phyloP scores from a whole-genome alignment of 139 green algal species.

The Haematococcus lacustris region DNA sequence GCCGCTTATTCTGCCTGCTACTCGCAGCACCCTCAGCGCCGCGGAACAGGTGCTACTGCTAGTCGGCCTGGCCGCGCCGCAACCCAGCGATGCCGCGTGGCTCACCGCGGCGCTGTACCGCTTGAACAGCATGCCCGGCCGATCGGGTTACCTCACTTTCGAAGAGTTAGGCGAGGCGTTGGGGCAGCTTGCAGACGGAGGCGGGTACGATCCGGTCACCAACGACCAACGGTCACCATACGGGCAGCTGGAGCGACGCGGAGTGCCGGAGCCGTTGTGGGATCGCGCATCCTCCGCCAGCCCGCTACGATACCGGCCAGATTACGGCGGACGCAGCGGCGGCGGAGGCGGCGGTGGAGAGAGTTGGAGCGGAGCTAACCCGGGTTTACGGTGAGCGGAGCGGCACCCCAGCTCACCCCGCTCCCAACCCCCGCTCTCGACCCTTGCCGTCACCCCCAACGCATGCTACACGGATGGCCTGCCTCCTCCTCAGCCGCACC shows the following conservation, averaged over 20 bases:
- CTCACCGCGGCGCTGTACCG: background rate
- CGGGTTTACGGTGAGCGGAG: background rate
- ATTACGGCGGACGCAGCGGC: background rate
- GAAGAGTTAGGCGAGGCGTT: conserved; percentile 3
- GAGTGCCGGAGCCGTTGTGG: background rate
- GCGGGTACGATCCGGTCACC: too few species aligned
- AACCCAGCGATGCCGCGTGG: conserved; percentile 2
- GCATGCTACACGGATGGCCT: too few species aligned
- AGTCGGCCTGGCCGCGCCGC: background rate
- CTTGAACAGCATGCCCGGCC: background rate
- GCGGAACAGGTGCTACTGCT: conserved; percentile 8
- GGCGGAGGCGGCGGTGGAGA: background rate
- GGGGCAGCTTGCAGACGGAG: background rate
- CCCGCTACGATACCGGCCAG: too few species aligned
- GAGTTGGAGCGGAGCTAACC: background rate
- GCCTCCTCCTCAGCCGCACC: too few species aligned
- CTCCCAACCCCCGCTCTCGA: background rate
- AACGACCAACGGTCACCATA: background rate
- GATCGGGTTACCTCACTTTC: conserved; percentile 4
- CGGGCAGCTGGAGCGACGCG: too few species aligned
- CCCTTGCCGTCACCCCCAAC: background rate
- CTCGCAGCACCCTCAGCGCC: background rate
- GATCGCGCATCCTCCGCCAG: too few species aligned
- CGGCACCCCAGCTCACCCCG: background rate
- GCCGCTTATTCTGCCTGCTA: background rate